Conservation (phyloP, 768 basidiomycete genomes). For the Suillus fuscotomentosus region DNA sequence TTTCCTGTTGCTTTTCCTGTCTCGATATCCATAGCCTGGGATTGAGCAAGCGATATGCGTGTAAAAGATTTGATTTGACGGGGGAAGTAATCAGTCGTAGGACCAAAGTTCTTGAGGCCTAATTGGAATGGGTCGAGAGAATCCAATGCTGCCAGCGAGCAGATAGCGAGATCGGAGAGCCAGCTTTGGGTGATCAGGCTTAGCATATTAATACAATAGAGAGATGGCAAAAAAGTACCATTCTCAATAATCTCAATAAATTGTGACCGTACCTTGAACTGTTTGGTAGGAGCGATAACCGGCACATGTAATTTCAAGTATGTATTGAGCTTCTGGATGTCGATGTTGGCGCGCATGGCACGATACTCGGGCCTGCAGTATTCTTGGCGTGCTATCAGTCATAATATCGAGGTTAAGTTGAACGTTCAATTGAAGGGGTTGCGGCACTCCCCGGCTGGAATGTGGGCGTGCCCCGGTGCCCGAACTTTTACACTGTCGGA, state of each 20-base stretch:
- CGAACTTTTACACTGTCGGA: too few relatives aligned
- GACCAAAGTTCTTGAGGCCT: slow-evolving; percentile 71
- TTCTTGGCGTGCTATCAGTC: slow-evolving; percentile 31
- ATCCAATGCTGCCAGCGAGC: slow-evolving; percentile 65
- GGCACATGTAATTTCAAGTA: slow-evolving; percentile 62
- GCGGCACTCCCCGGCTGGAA: too few relatives aligned
- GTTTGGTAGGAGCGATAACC: slow-evolving; percentile 65
- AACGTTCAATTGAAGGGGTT: too few relatives aligned
- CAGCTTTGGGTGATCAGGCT: slow-evolving; percentile 46
- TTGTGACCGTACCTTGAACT: slow-evolving; percentile 74
- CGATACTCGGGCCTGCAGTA: slow-evolving; percentile 74
- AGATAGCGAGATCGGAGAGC: slow-evolving; percentile 59
- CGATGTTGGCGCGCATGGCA: slow-evolving; percentile 66
- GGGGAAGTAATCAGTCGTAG: slow-evolving; percentile 82
- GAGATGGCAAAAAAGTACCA: slow-evolving; percentile 46
- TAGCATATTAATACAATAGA: background rate
- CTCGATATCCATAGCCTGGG: slow-evolving; percentile 64
- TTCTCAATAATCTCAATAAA: slow-evolving; percentile 40
- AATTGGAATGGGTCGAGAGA: slow-evolving; percentile 61
- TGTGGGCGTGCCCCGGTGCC: too few relatives aligned
- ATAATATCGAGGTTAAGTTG: slow-evolving; percentile 10
- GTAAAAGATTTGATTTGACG: slow-evolving; percentile 91
- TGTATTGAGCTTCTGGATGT: slow-evolving; percentile 57
- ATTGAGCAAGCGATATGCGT: slow-evolving; percentile 78
- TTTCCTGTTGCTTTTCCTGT: slow-evolving; percentile 57